phyloP scores from a whole-genome alignment of 2,329 filamentous ascomycete genomes.

The Stagonosporopsis cucurbitacearum region DNA sequence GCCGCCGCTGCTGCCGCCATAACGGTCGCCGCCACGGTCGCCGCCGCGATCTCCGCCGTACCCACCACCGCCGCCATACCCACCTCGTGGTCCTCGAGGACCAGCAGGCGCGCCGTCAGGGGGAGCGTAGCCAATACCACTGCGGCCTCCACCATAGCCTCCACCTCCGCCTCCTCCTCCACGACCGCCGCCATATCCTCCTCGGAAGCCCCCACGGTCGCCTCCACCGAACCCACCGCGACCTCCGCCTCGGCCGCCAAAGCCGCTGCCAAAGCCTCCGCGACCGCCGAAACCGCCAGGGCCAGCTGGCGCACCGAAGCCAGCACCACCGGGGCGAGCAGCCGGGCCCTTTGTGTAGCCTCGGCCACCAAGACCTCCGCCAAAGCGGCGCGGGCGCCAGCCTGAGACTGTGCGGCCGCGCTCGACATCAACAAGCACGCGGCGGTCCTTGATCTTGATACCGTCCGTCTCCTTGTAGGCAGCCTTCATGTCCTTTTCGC shows the following conservation, averaged over 20 bases:
- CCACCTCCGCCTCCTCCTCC: constrained; percentile 51
- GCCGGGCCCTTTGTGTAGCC: constrained; percentile 86
- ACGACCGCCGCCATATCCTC: constrained; percentile 51
- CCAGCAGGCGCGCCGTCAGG: constrained; percentile 58
- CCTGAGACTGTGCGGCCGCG: constrained; percentile 91
- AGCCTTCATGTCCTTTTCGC: constrained; percentile 99
- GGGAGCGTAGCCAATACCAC: constrained; percentile 52
- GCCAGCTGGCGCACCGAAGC: constrained; percentile 61
- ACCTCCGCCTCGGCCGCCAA: constrained; percentile 56
- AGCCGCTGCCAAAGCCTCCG: constrained; percentile 56
- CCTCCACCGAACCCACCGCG: constrained; percentile 53
- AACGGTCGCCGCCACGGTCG: constrained; percentile 31
- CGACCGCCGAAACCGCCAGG: constrained; percentile 61
- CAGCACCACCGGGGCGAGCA: constrained; percentile 71
- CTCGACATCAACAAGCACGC: constrained; percentile 94
- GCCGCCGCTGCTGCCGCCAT: constrained; percentile 12
- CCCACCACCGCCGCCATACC: constrained; percentile 48
- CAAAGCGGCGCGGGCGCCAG: constrained; percentile 90
- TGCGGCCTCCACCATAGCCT: constrained; percentile 49
- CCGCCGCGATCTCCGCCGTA: constrained; percentile 40
- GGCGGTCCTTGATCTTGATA: constrained; percentile 88
- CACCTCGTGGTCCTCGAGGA: constrained; percentile 51
- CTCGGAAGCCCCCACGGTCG: constrained; percentile 55
- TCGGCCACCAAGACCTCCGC: constrained; percentile 88
- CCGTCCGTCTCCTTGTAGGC: constrained; percentile 89